These are phyloP conservation scores for Epicoccum sorghinum DNA, from an alignment of 2,329 filamentous ascomycete species.

Conservation along the genomic window DNA sequence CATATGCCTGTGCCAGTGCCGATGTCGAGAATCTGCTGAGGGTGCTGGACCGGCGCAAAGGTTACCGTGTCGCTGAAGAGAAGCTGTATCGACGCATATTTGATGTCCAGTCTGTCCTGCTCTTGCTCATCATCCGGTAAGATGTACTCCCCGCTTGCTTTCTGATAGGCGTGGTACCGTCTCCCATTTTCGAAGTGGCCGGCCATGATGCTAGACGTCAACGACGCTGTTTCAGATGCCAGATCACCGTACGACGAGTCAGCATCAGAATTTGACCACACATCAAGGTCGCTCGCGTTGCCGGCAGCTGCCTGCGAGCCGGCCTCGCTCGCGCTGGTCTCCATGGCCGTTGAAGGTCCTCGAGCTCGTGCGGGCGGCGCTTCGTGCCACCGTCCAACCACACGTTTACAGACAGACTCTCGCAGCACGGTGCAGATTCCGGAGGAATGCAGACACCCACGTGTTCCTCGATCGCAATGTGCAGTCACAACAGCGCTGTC, in stretches of 20 bases:
- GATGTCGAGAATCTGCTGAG: conserved; percentile 38
- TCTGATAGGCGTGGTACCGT: conserved; percentile 30
- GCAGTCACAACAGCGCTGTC: conserved; percentile 13
- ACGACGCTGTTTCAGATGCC: conserved; percentile 33
- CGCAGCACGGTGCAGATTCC: conserved; percentile 2
- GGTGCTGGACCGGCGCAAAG: conserved; percentile 35
- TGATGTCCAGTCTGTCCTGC: conserved; percentile 30
- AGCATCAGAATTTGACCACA: conserved; percentile 23
- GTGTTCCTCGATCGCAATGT: conserved; percentile 6
- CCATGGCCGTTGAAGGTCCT: conserved; percentile 2
- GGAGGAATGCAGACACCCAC: conserved; percentile 15
- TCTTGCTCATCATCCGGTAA: conserved; percentile 36
- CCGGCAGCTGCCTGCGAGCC: conserved; percentile 4
- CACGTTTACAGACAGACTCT: conserved; percentile 9
- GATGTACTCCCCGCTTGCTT: conserved; percentile 25
- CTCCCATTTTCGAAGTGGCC: conserved; percentile 39
- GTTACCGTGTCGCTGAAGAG: conserved; percentile 36
- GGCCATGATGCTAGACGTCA: conserved; percentile 34
- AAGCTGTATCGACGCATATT: conserved; percentile 32
- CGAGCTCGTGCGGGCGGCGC: conserved; percentile 9
- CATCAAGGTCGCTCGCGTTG: conserved; percentile 20
- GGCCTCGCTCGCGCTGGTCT: conserved; percentile 20
- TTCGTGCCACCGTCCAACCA: conserved; percentile 12
- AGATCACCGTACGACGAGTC: conserved; percentile 32
- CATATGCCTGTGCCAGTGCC: conserved; percentile 43